A percentile compares a stretch with the other conserved stretches of the same genome.
phyloP scores from a whole-genome alignment of 169 alveolate genomes.

The Nephromyces sp. region DNA sequence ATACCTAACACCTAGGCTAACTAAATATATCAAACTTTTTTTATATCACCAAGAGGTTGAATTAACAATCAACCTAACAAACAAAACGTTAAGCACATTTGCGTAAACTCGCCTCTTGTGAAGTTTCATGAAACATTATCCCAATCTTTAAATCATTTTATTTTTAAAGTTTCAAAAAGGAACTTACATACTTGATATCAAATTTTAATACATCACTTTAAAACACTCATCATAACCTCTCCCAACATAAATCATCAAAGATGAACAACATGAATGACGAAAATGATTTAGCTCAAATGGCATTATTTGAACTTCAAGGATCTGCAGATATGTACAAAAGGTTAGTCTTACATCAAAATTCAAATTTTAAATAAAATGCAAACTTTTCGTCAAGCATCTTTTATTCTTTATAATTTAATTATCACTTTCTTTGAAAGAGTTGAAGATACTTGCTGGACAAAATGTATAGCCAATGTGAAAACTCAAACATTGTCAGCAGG shows the following conservation, averaged over 20 bases:
- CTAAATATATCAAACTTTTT: too few relatives aligned
- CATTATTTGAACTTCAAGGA: slow-evolving; percentile 36
- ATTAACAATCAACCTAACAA: too few relatives aligned
- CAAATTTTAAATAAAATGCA: not conserved
- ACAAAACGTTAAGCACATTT: too few relatives aligned
- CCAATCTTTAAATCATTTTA: too few relatives aligned
- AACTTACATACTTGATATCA: too few relatives aligned
- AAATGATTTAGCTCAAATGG: slow-evolving; percentile 30
- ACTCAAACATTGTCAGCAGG: slow-evolving; percentile 24
- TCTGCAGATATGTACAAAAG: slow-evolving; percentile 32
- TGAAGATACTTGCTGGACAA: slow-evolving; percentile 28
- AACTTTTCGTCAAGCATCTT: not conserved
- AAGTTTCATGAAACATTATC: too few relatives aligned
- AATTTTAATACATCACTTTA: too few relatives aligned
- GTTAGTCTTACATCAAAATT: not conserved
- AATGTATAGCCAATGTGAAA: slow-evolving; percentile 29
- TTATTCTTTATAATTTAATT: not conserved
- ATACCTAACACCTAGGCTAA: too few relatives aligned
- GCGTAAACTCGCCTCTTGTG: too few relatives aligned
- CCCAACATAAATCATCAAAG: not conserved
- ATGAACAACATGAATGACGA: not conserved
- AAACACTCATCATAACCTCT: slow-evolving; percentile 1
- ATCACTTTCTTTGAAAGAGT: not conserved
- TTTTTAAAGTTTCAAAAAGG: too few relatives aligned
- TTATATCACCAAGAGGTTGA: too few relatives aligned